These are phyloP conservation scores for Podila epigama DNA, from an alignment of 192 early-diverging fungal genomes.

Conservation along the genomic window DNA sequence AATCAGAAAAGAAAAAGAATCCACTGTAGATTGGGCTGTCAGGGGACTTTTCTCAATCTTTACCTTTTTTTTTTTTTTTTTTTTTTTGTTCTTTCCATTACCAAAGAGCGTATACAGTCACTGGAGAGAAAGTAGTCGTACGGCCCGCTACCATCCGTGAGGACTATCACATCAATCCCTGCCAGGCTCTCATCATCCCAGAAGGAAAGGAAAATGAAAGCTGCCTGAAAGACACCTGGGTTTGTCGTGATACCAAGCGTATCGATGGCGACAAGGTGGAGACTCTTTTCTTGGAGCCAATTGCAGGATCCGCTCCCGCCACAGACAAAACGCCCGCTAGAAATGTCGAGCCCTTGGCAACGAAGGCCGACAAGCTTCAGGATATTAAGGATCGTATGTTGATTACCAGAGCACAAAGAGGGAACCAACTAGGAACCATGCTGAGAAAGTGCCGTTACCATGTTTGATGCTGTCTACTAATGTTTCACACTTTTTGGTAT, in stretches of 20 bases:
- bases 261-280: slow-evolving; percentile 8
- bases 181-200: slow-evolving; percentile 32
- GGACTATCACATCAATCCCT: slow-evolving; percentile 41
- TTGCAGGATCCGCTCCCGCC: slow-evolving; percentile 36
- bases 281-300: slow-evolving; percentile 10
- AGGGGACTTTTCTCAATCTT: no score
- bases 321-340: slow-evolving; percentile 14
- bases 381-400: slow-evolving; percentile 31
- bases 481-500: not conserved
- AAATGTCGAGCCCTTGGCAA: slow-evolving; percentile 20
- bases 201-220: slow-evolving; percentile 15
- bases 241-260: slow-evolving; percentile 34
- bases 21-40: no score
- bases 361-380: slow-evolving; percentile 12
- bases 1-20: no score
- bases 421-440: not conserved
- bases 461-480: not conserved
- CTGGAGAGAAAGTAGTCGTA: slow-evolving; percentile 5
- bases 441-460: not conserved
- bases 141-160: slow-evolving; percentile 20
- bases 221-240: slow-evolving; percentile 28
- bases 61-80: not conserved
- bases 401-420: not conserved
- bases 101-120: slow-evolving; percentile 19
- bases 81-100: not conserved